These are phyloP conservation scores for Bipolaris bicolor DNA, from an alignment of 2,329 filamentous ascomycete genomes.

Conservation along the genomic window DNA sequence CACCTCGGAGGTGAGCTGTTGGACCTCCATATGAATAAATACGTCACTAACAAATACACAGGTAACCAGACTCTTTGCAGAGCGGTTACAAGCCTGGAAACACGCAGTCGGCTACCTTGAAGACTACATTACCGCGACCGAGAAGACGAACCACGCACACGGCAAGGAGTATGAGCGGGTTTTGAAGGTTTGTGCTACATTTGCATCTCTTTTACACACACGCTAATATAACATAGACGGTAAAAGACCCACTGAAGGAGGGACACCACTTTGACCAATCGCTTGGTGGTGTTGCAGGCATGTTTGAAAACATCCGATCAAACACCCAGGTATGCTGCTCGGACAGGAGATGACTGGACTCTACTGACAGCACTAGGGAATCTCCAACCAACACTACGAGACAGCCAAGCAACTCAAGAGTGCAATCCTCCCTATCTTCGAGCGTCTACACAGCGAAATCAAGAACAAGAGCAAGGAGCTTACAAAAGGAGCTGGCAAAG, in stretches of 20 bases:
- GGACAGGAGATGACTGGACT: not conserved
- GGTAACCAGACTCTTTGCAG: slow-evolving; percentile 70
- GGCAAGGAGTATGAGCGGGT: slow-evolving; percentile 96
- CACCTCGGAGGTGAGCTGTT: slow-evolving; percentile 49
- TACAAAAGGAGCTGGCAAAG: slow-evolving; percentile 77
- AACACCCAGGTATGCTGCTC: slow-evolving; percentile 73
- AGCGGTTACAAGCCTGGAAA: slow-evolving; percentile 94
- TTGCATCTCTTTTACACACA: not conserved
- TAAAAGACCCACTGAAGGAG: slow-evolving; percentile 84
- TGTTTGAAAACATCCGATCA: slow-evolving; percentile 91
- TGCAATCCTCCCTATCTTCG: slow-evolving; percentile 83
- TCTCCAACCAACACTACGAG: slow-evolving; percentile 87
- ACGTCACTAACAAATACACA: slow-evolving; percentile 1
- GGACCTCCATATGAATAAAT: rapidly evolving
- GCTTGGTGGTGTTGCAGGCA: slow-evolving; percentile 82
- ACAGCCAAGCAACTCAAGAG: slow-evolving; percentile 90
- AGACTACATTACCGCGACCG: slow-evolving; percentile 83
- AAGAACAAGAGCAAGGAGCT: slow-evolving; percentile 96
- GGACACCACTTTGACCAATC: slow-evolving; percentile 92
- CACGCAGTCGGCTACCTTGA: slow-evolving; percentile 90
- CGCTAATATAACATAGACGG: slow-evolving; percentile 63
- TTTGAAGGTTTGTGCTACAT: slow-evolving; percentile 68
- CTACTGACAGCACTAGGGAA: slow-evolving; percentile 59
- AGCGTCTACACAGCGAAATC: slow-evolving; percentile 92
- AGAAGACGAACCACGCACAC: slow-evolving; percentile 83